Conservation (phyloP, 495 filamentous ascomycete genomes). For the Penicillium odoratum region DNA sequence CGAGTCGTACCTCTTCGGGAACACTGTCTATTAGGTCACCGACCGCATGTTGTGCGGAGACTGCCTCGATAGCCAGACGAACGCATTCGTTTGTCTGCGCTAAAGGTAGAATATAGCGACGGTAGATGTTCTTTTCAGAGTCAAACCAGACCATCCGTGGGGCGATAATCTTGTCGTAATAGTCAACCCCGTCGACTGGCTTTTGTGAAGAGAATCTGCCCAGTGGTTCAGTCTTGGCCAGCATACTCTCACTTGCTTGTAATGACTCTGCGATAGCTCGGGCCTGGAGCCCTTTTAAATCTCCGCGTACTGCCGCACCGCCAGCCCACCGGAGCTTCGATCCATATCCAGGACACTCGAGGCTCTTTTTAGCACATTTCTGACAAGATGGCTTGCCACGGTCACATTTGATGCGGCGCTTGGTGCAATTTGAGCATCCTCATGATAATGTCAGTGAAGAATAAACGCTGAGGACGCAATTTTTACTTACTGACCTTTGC, state of each 20-base stretch:
- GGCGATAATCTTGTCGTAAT: neutral
- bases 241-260: neutral
- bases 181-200: neutral
- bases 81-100: neutral
- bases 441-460: neutral
- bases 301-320: neutral
- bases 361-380: neutral
- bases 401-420: constrained; percentile 3
- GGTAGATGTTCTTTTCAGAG: neutral
- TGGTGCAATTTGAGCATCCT: neutral
- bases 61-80: neutral
- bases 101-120: neutral
- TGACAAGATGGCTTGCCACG: neutral
- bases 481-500: neutral
- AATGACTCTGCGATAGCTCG: neutral
- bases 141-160: constrained; percentile 2
- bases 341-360: neutral
- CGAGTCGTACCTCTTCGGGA: neutral
- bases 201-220: neutral
- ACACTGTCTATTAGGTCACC: neutral
- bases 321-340: neutral
- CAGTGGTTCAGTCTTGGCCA: neutral
- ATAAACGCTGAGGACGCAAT: neutral
- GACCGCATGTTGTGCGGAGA: neutral
- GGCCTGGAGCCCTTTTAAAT: neutral